phyloP scores from a whole-genome alignment of 495 filamentous ascomycete species.

The Tuber aestivum region DNA sequence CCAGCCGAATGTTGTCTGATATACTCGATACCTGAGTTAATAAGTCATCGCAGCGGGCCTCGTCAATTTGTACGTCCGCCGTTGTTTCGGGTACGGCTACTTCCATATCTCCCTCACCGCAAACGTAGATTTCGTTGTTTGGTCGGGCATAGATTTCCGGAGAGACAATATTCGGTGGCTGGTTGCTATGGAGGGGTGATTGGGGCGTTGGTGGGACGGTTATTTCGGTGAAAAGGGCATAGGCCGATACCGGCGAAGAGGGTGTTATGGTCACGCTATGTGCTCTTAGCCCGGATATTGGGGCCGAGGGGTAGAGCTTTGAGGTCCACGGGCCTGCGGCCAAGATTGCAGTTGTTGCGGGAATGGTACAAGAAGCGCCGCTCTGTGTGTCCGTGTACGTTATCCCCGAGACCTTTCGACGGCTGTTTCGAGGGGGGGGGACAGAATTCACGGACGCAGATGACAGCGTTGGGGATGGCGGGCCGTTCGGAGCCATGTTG shows the following conservation, averaged over 20 bases:
- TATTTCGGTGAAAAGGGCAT: conserved; percentile 88
- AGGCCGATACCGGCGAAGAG: conserved; percentile 67
- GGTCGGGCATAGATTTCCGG: conserved; percentile 94
- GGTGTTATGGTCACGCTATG: conserved; percentile 84
- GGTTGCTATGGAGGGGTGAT: conserved; percentile 42
- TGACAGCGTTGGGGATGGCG: conserved; percentile 34
- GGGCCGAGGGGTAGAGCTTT: conserved; percentile 63
- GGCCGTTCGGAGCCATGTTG: conserved; percentile 15
- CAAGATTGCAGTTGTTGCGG: conserved; percentile 75
- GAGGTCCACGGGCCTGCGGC: conserved; percentile 88
- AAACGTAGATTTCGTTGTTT: conserved; percentile 83
- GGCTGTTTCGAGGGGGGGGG: conserved; percentile 21
- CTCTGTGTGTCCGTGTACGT: conserved; percentile 67
- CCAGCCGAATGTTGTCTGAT: conserved; percentile 67
- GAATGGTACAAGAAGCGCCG: conserved; percentile 54
- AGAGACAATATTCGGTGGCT: conserved; percentile 47
- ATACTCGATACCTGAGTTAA: conserved; percentile 72
- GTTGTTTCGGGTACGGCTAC: conserved; percentile 71
- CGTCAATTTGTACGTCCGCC: conserved; percentile 71
- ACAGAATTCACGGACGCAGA: conserved; percentile 29
- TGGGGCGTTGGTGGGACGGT: conserved; percentile 57
- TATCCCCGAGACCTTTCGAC: conserved; percentile 56
- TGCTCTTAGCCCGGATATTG: conserved; percentile 74
- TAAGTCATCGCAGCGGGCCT: conserved; percentile 76
- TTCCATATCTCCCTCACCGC: conserved; percentile 73